Percentiles rank a stretch among this genome's conserved stretches.
Evolutionary conservation across 805 yeast species (phyloP).

Genomic region (Millerozyma miso): DNA sequence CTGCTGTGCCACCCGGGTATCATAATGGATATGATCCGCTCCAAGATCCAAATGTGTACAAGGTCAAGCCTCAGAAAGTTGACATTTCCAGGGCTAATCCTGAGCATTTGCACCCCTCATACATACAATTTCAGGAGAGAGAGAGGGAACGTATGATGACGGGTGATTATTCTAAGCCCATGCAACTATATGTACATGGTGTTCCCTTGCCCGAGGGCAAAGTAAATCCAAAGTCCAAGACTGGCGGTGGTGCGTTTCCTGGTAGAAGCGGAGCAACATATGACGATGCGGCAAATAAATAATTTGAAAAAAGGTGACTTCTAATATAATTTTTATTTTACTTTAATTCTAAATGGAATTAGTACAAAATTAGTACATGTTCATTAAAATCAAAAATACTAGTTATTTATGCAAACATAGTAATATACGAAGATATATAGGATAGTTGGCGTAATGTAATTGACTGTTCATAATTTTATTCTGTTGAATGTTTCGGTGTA

Average conservation of each 20-base stretch:
- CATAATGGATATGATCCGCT: constrained; percentile 15
- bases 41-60: constrained; percentile 23
- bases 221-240: constrained; percentile 10
- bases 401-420: not conserved
- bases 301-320: not conserved
- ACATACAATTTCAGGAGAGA: constrained; percentile 26
- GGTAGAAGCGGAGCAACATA: constrained; percentile 36
- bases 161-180: constrained; percentile 29
- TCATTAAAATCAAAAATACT: not conserved
- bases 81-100: constrained; percentile 36
- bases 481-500: no score
- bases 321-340: not conserved
- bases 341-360: not conserved
- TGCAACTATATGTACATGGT: constrained; percentile 23
- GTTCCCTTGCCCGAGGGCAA: constrained; percentile 32
- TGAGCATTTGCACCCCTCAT: constrained; percentile 33
- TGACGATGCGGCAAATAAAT: constrained; percentile 30
- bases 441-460: no score
- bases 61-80: constrained; percentile 30
- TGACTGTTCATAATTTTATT: no score
- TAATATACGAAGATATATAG: not conserved
- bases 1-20: constrained; percentile 3
- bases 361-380: not conserved
- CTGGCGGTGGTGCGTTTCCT: constrained; percentile 34
- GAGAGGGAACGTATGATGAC: constrained; percentile 28